phyloP scores from a whole-genome alignment of 164 flowering plant species.

The Sextonia rubra region DNA sequence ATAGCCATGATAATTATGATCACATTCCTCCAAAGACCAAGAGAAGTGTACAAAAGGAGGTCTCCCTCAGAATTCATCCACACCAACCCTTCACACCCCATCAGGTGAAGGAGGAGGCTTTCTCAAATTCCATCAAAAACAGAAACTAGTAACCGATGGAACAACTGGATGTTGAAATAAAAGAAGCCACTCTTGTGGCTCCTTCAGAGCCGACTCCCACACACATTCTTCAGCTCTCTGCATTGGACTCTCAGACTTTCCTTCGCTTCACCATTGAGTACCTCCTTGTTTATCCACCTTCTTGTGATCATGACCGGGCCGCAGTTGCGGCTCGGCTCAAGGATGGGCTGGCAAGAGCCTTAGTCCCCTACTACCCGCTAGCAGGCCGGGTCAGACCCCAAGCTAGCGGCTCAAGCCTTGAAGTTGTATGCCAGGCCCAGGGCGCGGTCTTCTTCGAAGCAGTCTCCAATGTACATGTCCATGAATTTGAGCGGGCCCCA shows the following conservation, averaged over 20 bases:
- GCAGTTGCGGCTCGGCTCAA: constrained; percentile 26
- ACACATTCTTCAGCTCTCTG: constrained; percentile 44
- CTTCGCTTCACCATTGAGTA: constrained; percentile 72
- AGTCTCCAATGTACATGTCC: constrained; percentile 12
- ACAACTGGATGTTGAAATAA: constrained; percentile 18
- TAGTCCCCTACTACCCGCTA: constrained; percentile 62
- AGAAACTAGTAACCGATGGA: background rate
- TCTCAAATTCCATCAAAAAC: background rate
- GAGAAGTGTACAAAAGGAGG: background rate
- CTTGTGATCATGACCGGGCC: constrained; percentile 14
- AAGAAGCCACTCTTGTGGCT: constrained; percentile 34
- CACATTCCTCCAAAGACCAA: background rate
- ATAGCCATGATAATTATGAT: background rate
- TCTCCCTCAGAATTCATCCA: background rate
- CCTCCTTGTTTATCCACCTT: constrained; percentile 40
- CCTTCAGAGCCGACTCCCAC: constrained; percentile 64
- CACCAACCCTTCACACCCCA: background rate
- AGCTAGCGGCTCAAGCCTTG: constrained; percentile 30
- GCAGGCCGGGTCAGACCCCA: constrained; percentile 54
- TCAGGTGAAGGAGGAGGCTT: background rate
- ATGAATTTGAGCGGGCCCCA: constrained; percentile 45
- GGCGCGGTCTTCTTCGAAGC: constrained; percentile 64
- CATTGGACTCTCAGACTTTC: constrained; percentile 74
- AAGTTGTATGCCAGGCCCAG: constrained; percentile 54
- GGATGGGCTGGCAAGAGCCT: constrained; percentile 38